These are phyloP conservation scores for Boletus vinaceobasis DNA, from an alignment of 768 basidiomycete genomes.

Conservation along the genomic window DNA sequence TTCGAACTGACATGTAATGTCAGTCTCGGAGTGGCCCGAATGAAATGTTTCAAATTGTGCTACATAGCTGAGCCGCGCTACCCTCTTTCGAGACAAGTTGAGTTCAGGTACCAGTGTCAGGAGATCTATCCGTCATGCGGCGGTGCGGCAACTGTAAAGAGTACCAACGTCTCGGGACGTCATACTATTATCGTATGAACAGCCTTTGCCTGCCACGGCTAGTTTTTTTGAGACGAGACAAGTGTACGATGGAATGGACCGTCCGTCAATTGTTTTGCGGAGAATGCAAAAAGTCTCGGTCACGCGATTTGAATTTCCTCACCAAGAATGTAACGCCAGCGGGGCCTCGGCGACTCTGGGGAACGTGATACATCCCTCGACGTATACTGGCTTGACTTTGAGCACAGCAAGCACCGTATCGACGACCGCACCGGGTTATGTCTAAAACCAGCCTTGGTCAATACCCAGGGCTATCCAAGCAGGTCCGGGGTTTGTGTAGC, in stretches of 20 bases:
- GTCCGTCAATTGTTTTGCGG: not conserved
- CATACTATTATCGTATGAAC: not conserved
- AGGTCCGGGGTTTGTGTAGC: not conserved
- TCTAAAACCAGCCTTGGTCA: not conserved
- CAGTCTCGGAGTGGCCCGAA: not conserved
- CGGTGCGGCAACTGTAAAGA: not conserved
- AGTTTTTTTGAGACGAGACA: not conserved
- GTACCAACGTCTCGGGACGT: not conserved
- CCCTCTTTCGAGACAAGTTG: not conserved
- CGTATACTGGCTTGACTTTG: not conserved
- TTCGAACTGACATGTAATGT: not conserved
- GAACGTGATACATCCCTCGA: not conserved
- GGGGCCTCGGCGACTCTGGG: too few species aligned
- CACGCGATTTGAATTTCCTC: constrained; percentile 7
- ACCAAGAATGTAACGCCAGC: not conserved
- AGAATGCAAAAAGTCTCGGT: constrained; percentile 3
- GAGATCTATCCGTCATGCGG: not conserved
- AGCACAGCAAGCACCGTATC: not conserved
- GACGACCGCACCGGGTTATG: not conserved
- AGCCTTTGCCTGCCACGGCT: not conserved
- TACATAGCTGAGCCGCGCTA: not conserved
- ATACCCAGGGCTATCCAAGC: too few species aligned
- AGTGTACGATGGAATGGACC: not conserved
- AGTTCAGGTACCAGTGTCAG: not conserved
- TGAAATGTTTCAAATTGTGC: not conserved